Evolutionary conservation across 352 stramenopile species (phyloP).

Genomic region (Phytophthora fragariae): DNA sequence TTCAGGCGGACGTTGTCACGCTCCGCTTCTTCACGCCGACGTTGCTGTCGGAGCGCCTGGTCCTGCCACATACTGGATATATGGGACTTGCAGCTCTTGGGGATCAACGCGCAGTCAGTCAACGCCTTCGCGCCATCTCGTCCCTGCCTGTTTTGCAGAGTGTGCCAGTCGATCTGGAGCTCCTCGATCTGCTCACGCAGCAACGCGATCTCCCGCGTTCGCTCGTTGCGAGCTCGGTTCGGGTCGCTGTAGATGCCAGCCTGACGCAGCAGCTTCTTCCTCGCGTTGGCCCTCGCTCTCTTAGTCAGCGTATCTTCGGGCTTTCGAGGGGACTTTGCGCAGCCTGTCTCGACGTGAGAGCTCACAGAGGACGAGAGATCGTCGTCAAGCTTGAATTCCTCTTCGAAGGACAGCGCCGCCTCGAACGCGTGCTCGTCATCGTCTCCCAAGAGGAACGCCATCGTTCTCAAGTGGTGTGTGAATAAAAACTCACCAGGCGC

Average conservation of each 20-base stretch:
- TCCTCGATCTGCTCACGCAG: constrained; percentile 45
- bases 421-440: constrained; percentile 26
- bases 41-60: constrained; percentile 36
- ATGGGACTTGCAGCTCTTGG: constrained; percentile 12
- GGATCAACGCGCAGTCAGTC: not conserved
- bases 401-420: constrained; percentile 36
- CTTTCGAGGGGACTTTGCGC: not conserved
- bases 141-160: constrained; percentile 20
- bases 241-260: constrained; percentile 35
- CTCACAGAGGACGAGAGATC: not conserved
- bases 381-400: constrained; percentile 26
- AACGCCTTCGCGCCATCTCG: not conserved
- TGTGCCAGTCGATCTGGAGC: constrained; percentile 37
- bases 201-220: constrained; percentile 46
- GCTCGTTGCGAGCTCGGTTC: constrained; percentile 43
- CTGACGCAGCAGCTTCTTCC: constrained; percentile 35
- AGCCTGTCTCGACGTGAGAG: not conserved
- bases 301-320: constrained; percentile 10
- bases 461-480: not conserved
- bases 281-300: constrained; percentile 17
- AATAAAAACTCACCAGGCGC: constrained; percentile 11
- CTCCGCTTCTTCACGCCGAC: constrained; percentile 38
- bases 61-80: constrained; percentile 32
- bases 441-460: constrained; percentile 24
- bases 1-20: constrained; percentile 48